These are phyloP conservation scores for Cyberlindnera mrakii DNA, from an alignment of 805 yeast genomes.

Conservation along the genomic window DNA sequence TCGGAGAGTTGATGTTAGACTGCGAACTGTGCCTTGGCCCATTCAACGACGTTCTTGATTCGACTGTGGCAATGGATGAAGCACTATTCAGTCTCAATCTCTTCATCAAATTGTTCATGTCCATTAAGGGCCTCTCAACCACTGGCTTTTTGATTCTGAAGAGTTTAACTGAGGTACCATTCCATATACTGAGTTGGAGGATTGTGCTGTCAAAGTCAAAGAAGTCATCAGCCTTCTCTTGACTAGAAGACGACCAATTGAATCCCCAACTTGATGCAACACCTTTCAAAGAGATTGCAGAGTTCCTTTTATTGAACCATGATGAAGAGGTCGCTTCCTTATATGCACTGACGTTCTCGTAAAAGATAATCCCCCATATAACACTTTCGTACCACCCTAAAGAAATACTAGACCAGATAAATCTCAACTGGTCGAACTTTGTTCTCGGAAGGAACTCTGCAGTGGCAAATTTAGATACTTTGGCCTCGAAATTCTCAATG, in stretches of 20 bases:
- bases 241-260: slow-evolving; percentile 18
- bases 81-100: slow-evolving; percentile 29
- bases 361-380: slow-evolving; percentile 54
- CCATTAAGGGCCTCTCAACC: slow-evolving; percentile 36
- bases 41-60: slow-evolving; percentile 9
- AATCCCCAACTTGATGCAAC: slow-evolving; percentile 35
- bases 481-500: slow-evolving; percentile 25
- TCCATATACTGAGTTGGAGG: slow-evolving; percentile 18
- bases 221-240: slow-evolving; percentile 3
- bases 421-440: slow-evolving; percentile 41
- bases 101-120: slow-evolving; percentile 34
- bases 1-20: slow-evolving; percentile 18
- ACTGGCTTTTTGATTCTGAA: slow-evolving; percentile 33
- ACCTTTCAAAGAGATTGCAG: slow-evolving; percentile 21
- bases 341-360: slow-evolving; percentile 20
- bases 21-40: slow-evolving; percentile 9
- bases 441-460: slow-evolving; percentile 39
- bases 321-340: slow-evolving; percentile 10
- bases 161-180: slow-evolving; percentile 13
- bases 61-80: slow-evolving; percentile 17
- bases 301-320: slow-evolving; percentile 22
- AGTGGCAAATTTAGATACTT: slow-evolving; percentile 21
- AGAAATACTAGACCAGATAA: slow-evolving; percentile 57
- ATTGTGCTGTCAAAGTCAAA: slow-evolving; percentile 17
- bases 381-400: slow-evolving; percentile 74